Evolutionary conservation across 805 yeast genomes (phyloP).

Genomic region (Candida gorgasii): DNA sequence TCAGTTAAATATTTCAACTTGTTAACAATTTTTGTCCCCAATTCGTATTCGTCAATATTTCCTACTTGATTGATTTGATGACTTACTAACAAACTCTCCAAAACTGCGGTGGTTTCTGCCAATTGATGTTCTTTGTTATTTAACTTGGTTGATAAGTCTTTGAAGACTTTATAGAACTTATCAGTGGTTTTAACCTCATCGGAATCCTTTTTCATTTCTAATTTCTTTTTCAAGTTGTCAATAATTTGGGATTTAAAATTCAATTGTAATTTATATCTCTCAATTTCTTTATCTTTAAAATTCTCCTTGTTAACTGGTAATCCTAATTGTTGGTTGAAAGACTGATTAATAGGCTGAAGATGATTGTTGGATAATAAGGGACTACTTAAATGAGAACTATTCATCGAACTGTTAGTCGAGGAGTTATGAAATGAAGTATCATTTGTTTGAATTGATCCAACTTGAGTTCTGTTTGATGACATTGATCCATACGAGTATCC

Average conservation of each 20-base stretch:
- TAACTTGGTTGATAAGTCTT: slow-evolving; percentile 48
- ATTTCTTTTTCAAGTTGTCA: slow-evolving; percentile 35
- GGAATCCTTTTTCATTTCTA: slow-evolving; percentile 19
- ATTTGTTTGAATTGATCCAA: neutral
- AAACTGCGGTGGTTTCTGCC: slow-evolving; percentile 57
- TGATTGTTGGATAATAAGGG: slow-evolving; percentile 2
- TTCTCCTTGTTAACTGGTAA: slow-evolving; percentile 1
- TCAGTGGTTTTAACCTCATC: slow-evolving; percentile 17
- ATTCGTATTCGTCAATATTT: slow-evolving; percentile 67
- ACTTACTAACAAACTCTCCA: slow-evolving; percentile 57
- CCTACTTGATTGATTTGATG: slow-evolving; percentile 32
- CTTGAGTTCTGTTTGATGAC: slow-evolving; percentile 5
- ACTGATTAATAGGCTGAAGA: slow-evolving; percentile 3
- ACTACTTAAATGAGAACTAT: slow-evolving; percentile 5
- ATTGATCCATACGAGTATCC: slow-evolving; percentile 5
- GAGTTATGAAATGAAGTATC: neutral
- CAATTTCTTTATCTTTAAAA: slow-evolving; percentile 19
- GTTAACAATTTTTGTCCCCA: slow-evolving; percentile 69
- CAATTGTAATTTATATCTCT: slow-evolving; percentile 49
- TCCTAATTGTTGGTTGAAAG: slow-evolving; percentile 5
- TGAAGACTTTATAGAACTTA: slow-evolving; percentile 43
- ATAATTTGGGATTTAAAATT: slow-evolving; percentile 53
- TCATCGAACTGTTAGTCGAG: slow-evolving; percentile 2
- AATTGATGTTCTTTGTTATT: slow-evolving; percentile 51
- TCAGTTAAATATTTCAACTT: slow-evolving; percentile 59